Percentiles rank a stretch among this genome's conserved stretches.
Evolutionary conservation across 2,329 filamentous ascomycete genomes (phyloP).

Genomic region (Epichloe brachyelytri): DNA sequence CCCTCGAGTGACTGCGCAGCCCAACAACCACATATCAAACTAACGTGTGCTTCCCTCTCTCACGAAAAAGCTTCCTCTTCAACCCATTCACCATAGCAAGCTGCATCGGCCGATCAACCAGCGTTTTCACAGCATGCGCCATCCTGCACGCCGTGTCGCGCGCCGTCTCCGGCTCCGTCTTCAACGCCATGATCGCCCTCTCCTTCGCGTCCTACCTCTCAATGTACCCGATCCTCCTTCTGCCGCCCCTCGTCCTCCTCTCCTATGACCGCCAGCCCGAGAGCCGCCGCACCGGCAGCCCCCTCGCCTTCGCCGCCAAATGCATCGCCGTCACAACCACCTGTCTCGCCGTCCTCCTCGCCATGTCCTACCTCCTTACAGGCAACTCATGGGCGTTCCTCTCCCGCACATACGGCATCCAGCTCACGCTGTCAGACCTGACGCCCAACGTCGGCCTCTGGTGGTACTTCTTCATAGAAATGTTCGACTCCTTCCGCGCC

Average conservation of each 20-base stretch:
- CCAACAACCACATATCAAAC: background rate
- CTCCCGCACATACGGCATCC: constrained; percentile 80
- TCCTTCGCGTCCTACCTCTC: constrained; percentile 84
- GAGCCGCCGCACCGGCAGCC: constrained; percentile 22
- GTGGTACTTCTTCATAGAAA: constrained; percentile 99
- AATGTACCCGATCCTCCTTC: constrained; percentile 78
- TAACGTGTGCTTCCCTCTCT: background rate
- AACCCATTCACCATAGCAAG: constrained; percentile 90
- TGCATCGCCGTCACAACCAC: constrained; percentile 39
- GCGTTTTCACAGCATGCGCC: constrained; percentile 77
- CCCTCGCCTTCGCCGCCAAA: constrained; percentile 37
- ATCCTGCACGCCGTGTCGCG: constrained; percentile 74
- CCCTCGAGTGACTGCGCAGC: background rate
- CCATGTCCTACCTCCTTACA: constrained; percentile 60
- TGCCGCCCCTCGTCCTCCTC: constrained; percentile 69
- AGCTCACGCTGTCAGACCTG: constrained; percentile 79
- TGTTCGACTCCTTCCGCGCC: constrained; percentile 94
- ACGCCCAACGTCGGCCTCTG: constrained; percentile 92
- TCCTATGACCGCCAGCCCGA: constrained; percentile 54
- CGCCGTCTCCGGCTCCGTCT: constrained; percentile 58
- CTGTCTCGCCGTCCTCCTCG: constrained; percentile 50
- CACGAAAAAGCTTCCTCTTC: constrained; percentile 62
- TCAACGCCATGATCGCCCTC: constrained; percentile 71
- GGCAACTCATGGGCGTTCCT: constrained; percentile 79
- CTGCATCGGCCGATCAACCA: constrained; percentile 80